Conservation (phyloP, 2,329 filamentous ascomycete species). For the Cladosporium sp. region DNA sequence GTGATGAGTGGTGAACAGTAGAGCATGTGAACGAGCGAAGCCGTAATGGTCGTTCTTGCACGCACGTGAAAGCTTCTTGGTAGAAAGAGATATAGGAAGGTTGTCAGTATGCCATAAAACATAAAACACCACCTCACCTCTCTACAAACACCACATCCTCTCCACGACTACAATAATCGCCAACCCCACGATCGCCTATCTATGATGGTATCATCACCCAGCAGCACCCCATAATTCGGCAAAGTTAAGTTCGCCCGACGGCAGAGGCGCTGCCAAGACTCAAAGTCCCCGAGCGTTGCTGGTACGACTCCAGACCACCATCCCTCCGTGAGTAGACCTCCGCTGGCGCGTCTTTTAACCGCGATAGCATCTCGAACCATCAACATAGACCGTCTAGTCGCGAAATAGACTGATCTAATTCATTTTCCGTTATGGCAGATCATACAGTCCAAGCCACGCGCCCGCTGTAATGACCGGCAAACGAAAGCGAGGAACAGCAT, state of each 20-base stretch:
- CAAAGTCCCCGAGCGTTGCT: neutral
- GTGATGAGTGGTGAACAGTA: neutral
- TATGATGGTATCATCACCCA: slow-evolving; percentile 1
- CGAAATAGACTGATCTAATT: slow-evolving; percentile 4
- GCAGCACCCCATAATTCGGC: slow-evolving; percentile 1
- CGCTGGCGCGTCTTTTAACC: slow-evolving; percentile 1
- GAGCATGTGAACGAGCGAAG: neutral
- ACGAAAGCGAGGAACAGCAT: slow-evolving; percentile 15
- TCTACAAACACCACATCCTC: neutral
- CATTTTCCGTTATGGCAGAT: slow-evolving; percentile 14
- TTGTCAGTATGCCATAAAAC: neutral
- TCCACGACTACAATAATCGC: neutral
- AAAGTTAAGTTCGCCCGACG: neutral
- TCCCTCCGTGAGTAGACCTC: slow-evolving; percentile 7
- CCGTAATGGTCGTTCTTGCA: neutral
- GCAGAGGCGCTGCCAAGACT: slow-evolving; percentile 6
- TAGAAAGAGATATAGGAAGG: neutral
- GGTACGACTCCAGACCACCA: neutral
- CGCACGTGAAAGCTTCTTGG: neutral
- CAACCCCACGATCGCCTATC: neutral
- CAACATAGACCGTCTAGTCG: neutral
- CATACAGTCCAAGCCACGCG: slow-evolving; percentile 6
- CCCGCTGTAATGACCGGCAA: slow-evolving; percentile 12
- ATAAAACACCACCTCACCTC: neutral
- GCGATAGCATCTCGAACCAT: neutral